Conservation (phyloP, 179 eudicot species). For the Camellia oleifera region DNA sequence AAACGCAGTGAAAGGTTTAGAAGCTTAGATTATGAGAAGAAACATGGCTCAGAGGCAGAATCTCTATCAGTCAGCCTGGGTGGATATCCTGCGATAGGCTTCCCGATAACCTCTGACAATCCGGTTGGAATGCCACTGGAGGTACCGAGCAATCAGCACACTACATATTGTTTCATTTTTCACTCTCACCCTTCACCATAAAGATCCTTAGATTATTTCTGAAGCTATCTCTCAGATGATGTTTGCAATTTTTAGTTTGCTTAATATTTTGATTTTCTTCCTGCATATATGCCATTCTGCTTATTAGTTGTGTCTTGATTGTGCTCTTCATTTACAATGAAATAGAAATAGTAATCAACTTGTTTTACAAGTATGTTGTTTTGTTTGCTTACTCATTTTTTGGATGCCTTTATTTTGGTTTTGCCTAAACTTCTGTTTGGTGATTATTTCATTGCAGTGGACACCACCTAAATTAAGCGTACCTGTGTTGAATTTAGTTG, state of each 20-base stretch:
- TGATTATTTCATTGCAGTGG: constrained; percentile 70
- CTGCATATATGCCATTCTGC: too few species aligned
- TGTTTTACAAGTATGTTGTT: neutral
- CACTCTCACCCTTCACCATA: neutral
- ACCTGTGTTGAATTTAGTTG: constrained; percentile 89
- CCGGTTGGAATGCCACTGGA: constrained; percentile 80
- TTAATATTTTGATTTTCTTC: neutral
- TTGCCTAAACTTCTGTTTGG: constrained; percentile 8
- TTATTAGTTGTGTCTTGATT: neutral
- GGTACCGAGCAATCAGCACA: constrained; percentile 42
- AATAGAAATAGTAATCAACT: neutral
- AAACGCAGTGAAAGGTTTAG: constrained; percentile 35
- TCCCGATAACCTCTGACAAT: constrained; percentile 45
- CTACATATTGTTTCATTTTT: constrained; percentile 12
- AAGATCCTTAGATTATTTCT: neutral
- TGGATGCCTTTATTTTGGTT: constrained; percentile 7
- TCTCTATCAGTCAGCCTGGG: constrained; percentile 28
- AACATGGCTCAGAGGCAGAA: constrained; percentile 28
- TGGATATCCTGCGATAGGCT: constrained; percentile 29
- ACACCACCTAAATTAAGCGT: constrained; percentile 88
- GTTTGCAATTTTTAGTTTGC: constrained; percentile 3
- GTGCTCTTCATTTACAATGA: neutral
- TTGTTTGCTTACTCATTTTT: neutral
- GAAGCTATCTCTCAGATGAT: constrained; percentile 3
- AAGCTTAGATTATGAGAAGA: constrained; percentile 34